Base-by-base conservation (phyloP, 202 grass and related monocot genomes). In the Sporobolus alterniflorus region DNA sequence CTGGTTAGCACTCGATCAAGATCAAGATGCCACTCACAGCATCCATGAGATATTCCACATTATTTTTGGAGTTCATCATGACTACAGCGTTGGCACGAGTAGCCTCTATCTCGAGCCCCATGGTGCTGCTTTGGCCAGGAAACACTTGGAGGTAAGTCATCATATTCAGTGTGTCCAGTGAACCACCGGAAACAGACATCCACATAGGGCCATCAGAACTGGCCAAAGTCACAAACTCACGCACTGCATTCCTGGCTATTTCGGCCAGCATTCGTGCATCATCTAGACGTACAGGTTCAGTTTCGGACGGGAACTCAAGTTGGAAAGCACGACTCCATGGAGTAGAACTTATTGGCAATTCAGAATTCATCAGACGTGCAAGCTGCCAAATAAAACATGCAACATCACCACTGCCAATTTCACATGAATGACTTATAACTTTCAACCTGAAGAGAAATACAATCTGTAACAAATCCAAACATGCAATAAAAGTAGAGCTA, bases 1-100 rank as follows among this genome's bases (percentile, higher is more conserved):
- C n/a, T n/a, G 43, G 43, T 10, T 44, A 10, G 3, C 42, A 9
- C 14, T 1, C 5, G 14, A 49, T 66, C 13, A 54, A 39, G 31
- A 57, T 67, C 0, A 20, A 22, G 62, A 61, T 41, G 13, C 17
- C 34, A 85, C 90, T 84, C 43, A 95, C 93, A 54, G 67, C 9
- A 55, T 88, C 83, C 88, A 95, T 92, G 50, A 95, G 69, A 8
- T 63, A 74, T 6, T 65, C 74, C n/a, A 90, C 73, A 10, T 92
- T 12, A 7, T n/a, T 61, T 21, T 51, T 71, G 41, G 65, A 1
- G 5, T 78, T 75, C 69, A 88, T 24, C 82, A 85, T 59, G 36
- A 90, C 82, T 18, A 90, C 39, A 20, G n/a, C 79, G 33, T 48
- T 76, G 16, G 50, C 78, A 36, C 93, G 87, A 66, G 87, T 95